Base-by-base conservation (phyloP, 179 eudicot genomes). In the Carnegiea gigantea region DNA sequence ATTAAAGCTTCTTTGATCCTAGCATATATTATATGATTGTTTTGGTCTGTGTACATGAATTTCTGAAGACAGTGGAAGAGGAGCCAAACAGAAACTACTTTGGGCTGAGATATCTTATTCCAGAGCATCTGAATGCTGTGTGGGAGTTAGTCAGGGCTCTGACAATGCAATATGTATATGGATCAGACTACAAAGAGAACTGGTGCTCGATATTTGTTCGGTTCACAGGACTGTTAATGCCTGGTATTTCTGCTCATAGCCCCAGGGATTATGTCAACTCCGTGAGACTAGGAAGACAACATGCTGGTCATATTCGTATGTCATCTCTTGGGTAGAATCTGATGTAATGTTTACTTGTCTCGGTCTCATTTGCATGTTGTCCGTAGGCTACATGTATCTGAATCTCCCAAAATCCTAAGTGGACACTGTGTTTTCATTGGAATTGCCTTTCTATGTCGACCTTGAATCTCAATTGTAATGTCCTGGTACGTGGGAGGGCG, bases 131-230 rank as follows among this genome's bases (percentile, higher is more conserved):
- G 77, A 93, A 90, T 81, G 92, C 98, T 43, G 76, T 77, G 14
- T 92, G 98, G 98, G 98, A 93, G 87, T 77, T 92, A 57, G 70
- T 92, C 12, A 89, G 98, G 87, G 91, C 92, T 44, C 81, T 92
- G 12, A 74, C 79, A 7, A 89, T 91, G 84, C 80, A 86, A 3
- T 88, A 86, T 74, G 44, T 82, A 46, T 57, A 87, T 54, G 98
- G 98, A 18, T 83, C 87, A 11, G 95, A 86, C 17, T 93, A 88
- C 77, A 84, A 83, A 82, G 98, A 92, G 84, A 57, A 86, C 1
- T 91, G 97, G 97, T 83, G 77, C 80, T 87, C 91, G 5, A 79
- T 88, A 30, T 11, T 86, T 54, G 83, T 88, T 17, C 83, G 97
- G 83, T 17, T 86, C 1, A 62, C 84, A 3, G 98, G 98, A 70